phyloP scores from a whole-genome alignment of 306 rosid genomes.

The Cicer bijugum region DNA sequence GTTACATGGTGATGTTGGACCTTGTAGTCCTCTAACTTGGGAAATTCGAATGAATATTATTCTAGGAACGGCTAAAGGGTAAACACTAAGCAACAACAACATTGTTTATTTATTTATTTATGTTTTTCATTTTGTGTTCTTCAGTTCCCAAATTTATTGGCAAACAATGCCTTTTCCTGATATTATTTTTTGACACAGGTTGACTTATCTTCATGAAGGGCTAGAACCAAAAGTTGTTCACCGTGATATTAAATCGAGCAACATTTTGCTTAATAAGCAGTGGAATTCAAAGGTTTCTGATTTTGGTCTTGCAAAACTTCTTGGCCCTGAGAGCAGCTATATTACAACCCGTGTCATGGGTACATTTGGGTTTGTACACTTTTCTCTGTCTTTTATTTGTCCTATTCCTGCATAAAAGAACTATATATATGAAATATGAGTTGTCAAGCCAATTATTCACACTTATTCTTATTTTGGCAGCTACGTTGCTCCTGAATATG shows the following conservation, averaged over 20 bases:
- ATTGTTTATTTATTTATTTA: background rate
- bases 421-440: background rate
- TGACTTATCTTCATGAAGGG: slow-evolving; percentile 88
- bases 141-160: background rate
- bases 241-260: slow-evolving; percentile 89
- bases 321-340: slow-evolving; percentile 76
- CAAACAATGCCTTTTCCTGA: background rate
- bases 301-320: slow-evolving; percentile 92
- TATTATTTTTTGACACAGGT: slow-evolving; percentile 54
- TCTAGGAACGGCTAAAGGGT: slow-evolving; percentile 88
- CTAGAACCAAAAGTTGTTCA: slow-evolving; percentile 95
- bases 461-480: slow-evolving; percentile 50
- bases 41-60: slow-evolving; percentile 81
- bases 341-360: slow-evolving; percentile 96
- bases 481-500: slow-evolving; percentile 95
- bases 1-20: slow-evolving; percentile 90
- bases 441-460: background rate
- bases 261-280: slow-evolving; percentile 81
- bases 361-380: slow-evolving; percentile 74
- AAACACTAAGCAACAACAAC: slow-evolving; percentile 16
- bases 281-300: slow-evolving; percentile 95
- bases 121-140: background rate
- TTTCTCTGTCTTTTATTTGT: slow-evolving; percentile 8
- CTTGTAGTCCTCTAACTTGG: slow-evolving; percentile 85
- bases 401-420: background rate